phyloP scores from a whole-genome alignment of 176 grass and related monocot species.

The Eleusine indica region DNA sequence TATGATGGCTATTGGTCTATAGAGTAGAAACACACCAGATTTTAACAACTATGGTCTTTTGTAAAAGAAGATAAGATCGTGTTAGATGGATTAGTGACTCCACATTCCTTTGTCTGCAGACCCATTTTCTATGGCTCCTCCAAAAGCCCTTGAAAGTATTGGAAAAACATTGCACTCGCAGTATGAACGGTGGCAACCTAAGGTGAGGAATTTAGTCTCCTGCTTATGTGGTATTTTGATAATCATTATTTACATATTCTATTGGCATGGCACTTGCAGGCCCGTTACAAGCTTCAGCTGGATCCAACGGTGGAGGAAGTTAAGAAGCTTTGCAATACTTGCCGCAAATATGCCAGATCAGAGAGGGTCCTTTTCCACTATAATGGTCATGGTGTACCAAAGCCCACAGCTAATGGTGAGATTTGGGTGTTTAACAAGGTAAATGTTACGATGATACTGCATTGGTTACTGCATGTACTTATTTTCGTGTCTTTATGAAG shows the following conservation, averaged over 20 bases:
- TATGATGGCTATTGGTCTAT: background rate
- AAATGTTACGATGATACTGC: slow-evolving; percentile 11
- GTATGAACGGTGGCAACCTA: slow-evolving; percentile 97
- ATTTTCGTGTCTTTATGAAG: slow-evolving; percentile 5
- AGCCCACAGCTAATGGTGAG: slow-evolving; percentile 90
- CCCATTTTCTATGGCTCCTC: slow-evolving; percentile 91
- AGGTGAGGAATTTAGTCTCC: slow-evolving; percentile 44
- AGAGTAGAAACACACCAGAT: background rate
- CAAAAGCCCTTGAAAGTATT: slow-evolving; percentile 90
- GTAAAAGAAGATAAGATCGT: slow-evolving; percentile 19
- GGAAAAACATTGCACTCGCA: slow-evolving; percentile 95
- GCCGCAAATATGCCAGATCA: slow-evolving; percentile 93
- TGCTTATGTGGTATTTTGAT: slow-evolving; percentile 1
- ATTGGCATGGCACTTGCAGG: slow-evolving; percentile 36
- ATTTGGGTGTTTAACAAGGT: slow-evolving; percentile 99
- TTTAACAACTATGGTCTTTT: background rate
- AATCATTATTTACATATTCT: slow-evolving; percentile 29
- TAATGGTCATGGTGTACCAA: slow-evolving; percentile 97
- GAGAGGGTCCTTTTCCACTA: slow-evolving; percentile 99
- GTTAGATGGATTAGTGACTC: slow-evolving; percentile 26
- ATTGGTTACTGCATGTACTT: slow-evolving; percentile 23
- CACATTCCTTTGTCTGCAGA: slow-evolving; percentile 57
- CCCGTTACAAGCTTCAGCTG: slow-evolving; percentile 88
- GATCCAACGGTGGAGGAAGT: slow-evolving; percentile 98
- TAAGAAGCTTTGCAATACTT: slow-evolving; percentile 94